These are phyloP conservation scores for Xylaria bambusicola DNA, from an alignment of 495 filamentous ascomycete species.

Conservation along the genomic window DNA sequence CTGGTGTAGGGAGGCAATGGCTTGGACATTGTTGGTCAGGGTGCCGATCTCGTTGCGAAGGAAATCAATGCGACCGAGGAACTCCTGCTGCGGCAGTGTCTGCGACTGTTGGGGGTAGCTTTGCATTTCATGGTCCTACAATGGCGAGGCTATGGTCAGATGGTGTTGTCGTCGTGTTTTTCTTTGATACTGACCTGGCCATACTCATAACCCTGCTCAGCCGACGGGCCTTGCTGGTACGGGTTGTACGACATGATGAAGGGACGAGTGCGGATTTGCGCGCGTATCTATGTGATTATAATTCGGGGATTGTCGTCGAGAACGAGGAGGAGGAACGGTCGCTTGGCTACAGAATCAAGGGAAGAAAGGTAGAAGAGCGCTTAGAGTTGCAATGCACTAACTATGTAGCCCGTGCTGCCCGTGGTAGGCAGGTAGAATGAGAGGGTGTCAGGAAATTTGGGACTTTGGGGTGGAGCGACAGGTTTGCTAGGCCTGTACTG, in stretches of 20 bases:
- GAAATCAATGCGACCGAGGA: constrained; percentile 60
- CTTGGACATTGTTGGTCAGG: constrained; percentile 54
- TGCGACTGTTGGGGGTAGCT: constrained; percentile 34
- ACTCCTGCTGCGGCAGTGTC: constrained; percentile 56
- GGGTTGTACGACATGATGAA: constrained; percentile 49
- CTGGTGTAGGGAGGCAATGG: constrained; percentile 62
- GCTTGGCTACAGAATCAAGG: no score
- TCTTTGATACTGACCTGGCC: constrained; percentile 29
- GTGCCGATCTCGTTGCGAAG: constrained; percentile 58
- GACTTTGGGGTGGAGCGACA: constrained; percentile 10
- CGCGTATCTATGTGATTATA: not conserved
- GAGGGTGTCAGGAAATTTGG: not conserved
- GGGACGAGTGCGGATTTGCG: not conserved
- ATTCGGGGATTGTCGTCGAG: not conserved
- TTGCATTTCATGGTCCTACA: constrained; percentile 45
- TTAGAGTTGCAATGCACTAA: no score
- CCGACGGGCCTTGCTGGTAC: constrained; percentile 46
- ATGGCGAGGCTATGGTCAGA: not conserved
- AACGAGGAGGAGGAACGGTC: not conserved
- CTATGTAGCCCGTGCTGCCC: no score
- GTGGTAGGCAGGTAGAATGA: not conserved
- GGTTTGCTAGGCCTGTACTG: not conserved
- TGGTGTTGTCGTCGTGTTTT: not conserved
- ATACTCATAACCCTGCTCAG: constrained; percentile 51
- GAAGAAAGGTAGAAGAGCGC: no score